A percentile compares a stretch with the other conserved stretches of the same genome.
Conservation (phyloP, 2,329 filamentous ascomycete species). For the Ceratocystis papillata region DNA sequence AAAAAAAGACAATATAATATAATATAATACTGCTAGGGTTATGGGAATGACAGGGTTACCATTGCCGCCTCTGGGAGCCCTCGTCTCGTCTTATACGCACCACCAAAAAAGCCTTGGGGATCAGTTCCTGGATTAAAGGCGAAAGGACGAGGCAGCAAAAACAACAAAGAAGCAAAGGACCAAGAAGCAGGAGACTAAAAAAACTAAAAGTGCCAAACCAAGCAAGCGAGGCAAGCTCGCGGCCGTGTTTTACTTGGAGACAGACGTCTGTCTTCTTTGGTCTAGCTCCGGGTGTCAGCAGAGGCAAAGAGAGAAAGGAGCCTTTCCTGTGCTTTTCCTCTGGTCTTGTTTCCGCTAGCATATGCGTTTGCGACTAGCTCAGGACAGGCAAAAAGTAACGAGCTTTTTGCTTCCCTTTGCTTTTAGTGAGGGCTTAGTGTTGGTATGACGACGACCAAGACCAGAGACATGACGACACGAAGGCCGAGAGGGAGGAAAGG, state of each 20-base stretch:
- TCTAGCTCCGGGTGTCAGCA: too few relatives aligned
- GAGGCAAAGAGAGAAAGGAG: too few relatives aligned
- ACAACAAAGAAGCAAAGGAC: background rate
- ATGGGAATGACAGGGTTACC: background rate
- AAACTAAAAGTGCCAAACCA: background rate
- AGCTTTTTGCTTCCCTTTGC: background rate
- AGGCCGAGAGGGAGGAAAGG: background rate
- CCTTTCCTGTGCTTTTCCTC: too few relatives aligned
- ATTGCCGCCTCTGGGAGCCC: background rate
- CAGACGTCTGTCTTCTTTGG: too few relatives aligned
- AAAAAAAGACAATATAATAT: background rate
- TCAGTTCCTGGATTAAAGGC: background rate
- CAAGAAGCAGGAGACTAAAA: background rate
- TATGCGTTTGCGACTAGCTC: background rate
- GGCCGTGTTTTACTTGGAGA: too few relatives aligned
- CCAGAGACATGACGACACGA: conserved; percentile 1
- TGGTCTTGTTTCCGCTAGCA: too few relatives aligned
- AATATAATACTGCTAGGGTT: background rate
- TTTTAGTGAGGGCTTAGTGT: background rate
- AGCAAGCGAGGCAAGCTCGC: too few relatives aligned
- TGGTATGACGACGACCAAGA: background rate
- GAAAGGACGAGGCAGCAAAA: background rate
- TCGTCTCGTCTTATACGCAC: background rate
- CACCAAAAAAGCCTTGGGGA: background rate
- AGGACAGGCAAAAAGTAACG: background rate